Base-by-base conservation (phyloP, 768 basidiomycete species). In the Hortiboletus flavorubellus region DNA sequence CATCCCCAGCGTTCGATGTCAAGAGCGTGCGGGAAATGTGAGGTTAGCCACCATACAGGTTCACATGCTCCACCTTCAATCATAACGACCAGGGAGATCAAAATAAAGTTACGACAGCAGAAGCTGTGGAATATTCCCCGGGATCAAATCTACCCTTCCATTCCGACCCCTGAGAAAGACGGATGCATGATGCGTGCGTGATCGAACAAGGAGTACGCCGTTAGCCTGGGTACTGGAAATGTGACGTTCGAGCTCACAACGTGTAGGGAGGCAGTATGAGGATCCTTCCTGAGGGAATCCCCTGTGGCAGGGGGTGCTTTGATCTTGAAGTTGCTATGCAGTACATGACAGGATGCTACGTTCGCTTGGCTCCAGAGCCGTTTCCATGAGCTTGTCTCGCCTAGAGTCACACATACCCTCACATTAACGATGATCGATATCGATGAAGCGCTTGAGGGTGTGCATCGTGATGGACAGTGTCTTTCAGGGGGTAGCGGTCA, bases 141-240 rank as follows among this genome's bases (percentile, higher is more conserved):
- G 59, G 49, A 62, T 58, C 29, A 37, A 54, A 39, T 10, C 2
- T 23, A 15, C 26, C 18, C 53, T 62, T 63, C 48, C 49, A 64
- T 58, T 56, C 62, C 34, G 44, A 30, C 29, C 12, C 38, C 42
- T 55, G 53, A 45, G 61, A 63, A 58, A 45, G 23, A 42, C 35
- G 48, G 15, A 21, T 18, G 7, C 26, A 26, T 46, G 50, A 34
- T 7, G 35, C 39, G 53, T 60, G 33, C 26, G 46, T 51, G 58
- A 50, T 49, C 33, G 38, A n/a, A 15, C 21, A 29, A 34, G 34
- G 37, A 45, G 49, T 34, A 40, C 31, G 16, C 29, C 26, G 54
- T 50, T 47, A 5, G 14, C 8, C 49, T 29, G 51, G 37, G 51
- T 12, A 23, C 37, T 23, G 14, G 21, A 26, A 26, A 33, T n/a